Base-by-base conservation (phyloP, 2,329 filamentous ascomycete species). In the Claviceps sp. region DNA sequence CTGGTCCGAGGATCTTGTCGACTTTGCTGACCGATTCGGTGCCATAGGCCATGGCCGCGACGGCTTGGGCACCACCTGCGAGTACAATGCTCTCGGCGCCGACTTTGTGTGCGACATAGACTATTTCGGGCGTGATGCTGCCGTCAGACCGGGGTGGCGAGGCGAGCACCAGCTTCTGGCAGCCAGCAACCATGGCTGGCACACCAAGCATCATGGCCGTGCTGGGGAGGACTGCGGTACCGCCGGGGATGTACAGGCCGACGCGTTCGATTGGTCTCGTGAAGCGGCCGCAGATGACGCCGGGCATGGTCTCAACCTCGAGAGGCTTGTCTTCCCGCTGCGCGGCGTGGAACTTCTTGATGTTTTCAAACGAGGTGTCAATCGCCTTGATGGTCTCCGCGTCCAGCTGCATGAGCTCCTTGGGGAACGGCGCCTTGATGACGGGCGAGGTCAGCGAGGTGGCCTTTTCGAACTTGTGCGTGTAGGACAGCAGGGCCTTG, bases 181-280 rank as follows among this genome's bases (percentile, higher is more conserved):
- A 98, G 24, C 93, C 93, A 24, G 93, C 93, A 7, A 97, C 93
- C 86, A 94, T 94, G 55, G 93, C 93, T 7, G 93, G 93, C 4
- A 98, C 93, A 64, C 93, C 93, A 51, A 98, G 79, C 93, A 98
- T 98, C 58, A 98, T 84, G 3, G 93, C 93, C 7, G 93, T 97
- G 52, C 89, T 95, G 13, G 93, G 93, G 42, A 98, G 76, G n/a
- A 98, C 93, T 1, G 93, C 93, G 1, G 93, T 98, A 56, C 93
- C 93, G 53, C 93, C 93, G 6, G 93, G 93, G 16, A 98, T 85
- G 68, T 98, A 98, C 5, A 96, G 76, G 57, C 93, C 93, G n/a
- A 98, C 93, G 40, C 89, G 79, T 69, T 97, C 93, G 57, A 98
- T 97, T 0, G 93, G 85, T 20, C 93, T 79, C 13, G 84, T 83